Conservation (phyloP, 2,329 filamentous ascomycete species). For the Nemania sp. region DNA sequence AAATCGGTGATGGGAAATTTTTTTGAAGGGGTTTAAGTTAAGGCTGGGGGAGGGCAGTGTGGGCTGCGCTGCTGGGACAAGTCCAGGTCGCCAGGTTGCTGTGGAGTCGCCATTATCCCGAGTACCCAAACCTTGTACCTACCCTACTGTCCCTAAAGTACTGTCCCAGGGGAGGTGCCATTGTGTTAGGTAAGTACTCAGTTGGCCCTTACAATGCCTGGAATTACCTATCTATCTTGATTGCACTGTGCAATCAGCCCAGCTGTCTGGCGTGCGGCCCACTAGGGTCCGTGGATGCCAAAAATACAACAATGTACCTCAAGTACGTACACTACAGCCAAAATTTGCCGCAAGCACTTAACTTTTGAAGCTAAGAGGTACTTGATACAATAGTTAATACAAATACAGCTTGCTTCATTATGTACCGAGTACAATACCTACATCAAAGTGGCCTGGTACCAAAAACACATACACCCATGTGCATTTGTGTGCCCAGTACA, state of each 20-base stretch:
- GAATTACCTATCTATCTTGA: too few relatives aligned
- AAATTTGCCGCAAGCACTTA: too few relatives aligned
- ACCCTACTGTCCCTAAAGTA: too few relatives aligned
- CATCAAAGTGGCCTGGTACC: too few relatives aligned
- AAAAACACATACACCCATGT: too few relatives aligned
- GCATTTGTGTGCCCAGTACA: too few relatives aligned
- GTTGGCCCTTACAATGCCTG: neutral
- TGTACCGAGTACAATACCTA: too few relatives aligned
- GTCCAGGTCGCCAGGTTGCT: neutral
- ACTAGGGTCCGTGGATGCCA: neutral
- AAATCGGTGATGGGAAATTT: constrained; percentile 38
- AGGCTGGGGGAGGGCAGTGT: constrained; percentile 20
- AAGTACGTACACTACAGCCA: too few relatives aligned
- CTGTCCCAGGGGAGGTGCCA: too few relatives aligned
- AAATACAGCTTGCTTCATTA: too few relatives aligned
- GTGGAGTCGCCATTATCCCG: neutral
- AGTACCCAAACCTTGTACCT: neutral
- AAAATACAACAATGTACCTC: neutral
- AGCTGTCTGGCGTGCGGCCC: neutral
- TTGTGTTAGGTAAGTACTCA: neutral
- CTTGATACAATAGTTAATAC: too few relatives aligned
- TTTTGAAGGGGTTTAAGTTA: constrained; percentile 38
- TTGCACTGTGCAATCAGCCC: neutral
- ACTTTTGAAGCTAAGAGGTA: too few relatives aligned
- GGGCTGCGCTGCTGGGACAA: constrained; percentile 11